phyloP scores from a whole-genome alignment of 2,329 filamentous ascomycete genomes.

The Aschersonia sp. region DNA sequence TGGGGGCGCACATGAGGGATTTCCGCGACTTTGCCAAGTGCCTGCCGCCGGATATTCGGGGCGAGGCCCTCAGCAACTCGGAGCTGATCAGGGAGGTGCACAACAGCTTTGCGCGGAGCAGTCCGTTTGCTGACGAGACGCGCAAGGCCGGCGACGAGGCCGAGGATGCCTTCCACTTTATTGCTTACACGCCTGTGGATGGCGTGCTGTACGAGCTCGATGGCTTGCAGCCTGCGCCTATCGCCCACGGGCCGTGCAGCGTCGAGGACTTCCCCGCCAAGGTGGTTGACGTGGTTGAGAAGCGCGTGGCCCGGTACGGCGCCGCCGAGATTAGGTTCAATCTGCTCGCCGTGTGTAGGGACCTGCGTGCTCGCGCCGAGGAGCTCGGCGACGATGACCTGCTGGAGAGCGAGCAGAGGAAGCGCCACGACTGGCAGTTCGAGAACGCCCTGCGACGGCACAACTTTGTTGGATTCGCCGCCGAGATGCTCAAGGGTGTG shows the following conservation, averaged over 20 bases:
- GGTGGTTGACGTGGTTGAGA: constrained; percentile 76
- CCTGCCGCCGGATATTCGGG: constrained; percentile 60
- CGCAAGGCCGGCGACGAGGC: constrained; percentile 42
- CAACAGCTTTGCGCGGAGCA: constrained; percentile 80
- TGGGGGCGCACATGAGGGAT: constrained; percentile 55
- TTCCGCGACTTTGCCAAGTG: constrained; percentile 83
- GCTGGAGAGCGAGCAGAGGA: constrained; percentile 66
- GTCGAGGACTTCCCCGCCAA: constrained; percentile 60
- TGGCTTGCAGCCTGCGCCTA: constrained; percentile 83
- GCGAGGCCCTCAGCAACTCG: constrained; percentile 46
- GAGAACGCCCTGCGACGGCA: constrained; percentile 86
- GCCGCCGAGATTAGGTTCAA: constrained; percentile 88
- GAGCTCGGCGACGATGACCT: constrained; percentile 74
- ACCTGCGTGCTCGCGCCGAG: constrained; percentile 60
- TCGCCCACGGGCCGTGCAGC: constrained; percentile 67
- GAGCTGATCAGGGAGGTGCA: constrained; percentile 65
- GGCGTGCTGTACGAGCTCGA: constrained; percentile 85
- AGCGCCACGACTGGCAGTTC: constrained; percentile 79
- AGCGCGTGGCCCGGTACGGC: constrained; percentile 74
- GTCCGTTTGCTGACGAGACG: constrained; percentile 88
- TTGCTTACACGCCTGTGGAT: constrained; percentile 77
- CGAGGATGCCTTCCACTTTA: constrained; percentile 94
- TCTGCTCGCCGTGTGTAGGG: constrained; percentile 79
- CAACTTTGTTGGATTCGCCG: constrained; percentile 94
- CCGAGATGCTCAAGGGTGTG: constrained; percentile 78